Conservation (phyloP, 805 yeast species). For the Nakazawaea ernobii region DNA sequence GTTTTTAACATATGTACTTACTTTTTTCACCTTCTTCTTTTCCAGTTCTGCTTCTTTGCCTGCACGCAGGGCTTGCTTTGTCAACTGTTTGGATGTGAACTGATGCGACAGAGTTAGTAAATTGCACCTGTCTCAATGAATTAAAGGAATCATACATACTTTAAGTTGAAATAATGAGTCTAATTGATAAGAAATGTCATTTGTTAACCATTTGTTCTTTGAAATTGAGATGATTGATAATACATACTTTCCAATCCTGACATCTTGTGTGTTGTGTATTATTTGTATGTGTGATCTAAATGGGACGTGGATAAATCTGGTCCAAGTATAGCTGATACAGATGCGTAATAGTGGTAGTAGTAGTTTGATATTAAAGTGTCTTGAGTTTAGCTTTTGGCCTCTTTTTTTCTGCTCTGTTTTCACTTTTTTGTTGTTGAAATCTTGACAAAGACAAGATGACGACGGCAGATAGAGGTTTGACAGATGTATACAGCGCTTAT, state of each 20-base stretch:
- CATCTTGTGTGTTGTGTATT: slow-evolving; percentile 17
- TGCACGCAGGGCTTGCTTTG: slow-evolving; percentile 84
- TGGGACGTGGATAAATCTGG: too few relatives aligned
- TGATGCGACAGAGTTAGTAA: slow-evolving; percentile 16
- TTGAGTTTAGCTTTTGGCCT: too few relatives aligned
- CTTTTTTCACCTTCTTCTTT: slow-evolving; percentile 80
- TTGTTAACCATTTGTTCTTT: too few relatives aligned
- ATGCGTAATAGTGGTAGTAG: too few relatives aligned
- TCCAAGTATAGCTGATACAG: too few relatives aligned
- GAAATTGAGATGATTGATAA: slow-evolving; percentile 8
- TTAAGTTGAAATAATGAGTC: slow-evolving; percentile 63
- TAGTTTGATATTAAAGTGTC: too few relatives aligned
- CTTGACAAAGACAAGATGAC: too few relatives aligned
- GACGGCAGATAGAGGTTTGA: too few relatives aligned
- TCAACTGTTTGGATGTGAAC: slow-evolving; percentile 92
- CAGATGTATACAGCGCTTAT: too few relatives aligned
- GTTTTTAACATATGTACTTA: too few relatives aligned
- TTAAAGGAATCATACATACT: slow-evolving; percentile 20
- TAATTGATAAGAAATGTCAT: slow-evolving; percentile 11
- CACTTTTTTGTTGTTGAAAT: too few relatives aligned
- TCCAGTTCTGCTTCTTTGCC: slow-evolving; percentile 87
- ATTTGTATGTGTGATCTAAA: not conserved
- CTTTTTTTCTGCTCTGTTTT: too few relatives aligned
- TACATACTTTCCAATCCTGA: slow-evolving; percentile 37
- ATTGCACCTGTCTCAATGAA: not conserved